Evolutionary conservation across 805 yeast species (phyloP), one percentile per base, ranked within the genome.

Genomic region (Candida nitratophila): DNA sequence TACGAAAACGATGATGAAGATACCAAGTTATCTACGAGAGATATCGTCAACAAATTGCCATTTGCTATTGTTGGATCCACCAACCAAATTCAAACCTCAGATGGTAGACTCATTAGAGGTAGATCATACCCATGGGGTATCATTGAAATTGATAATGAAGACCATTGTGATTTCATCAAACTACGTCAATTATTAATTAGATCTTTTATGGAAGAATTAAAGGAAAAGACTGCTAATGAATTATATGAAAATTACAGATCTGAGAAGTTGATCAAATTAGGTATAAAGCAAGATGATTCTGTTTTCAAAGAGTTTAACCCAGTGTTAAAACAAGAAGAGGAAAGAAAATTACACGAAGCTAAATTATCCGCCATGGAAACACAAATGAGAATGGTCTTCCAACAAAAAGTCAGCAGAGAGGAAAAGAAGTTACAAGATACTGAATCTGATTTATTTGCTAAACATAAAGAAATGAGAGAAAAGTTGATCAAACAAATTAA

Each of bases 291-390:
- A 69, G 98, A 93, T 69, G 79, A 83, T 64, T 59, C 83, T 30
- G 98, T 91, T n/a, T 93, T 93, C 72, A 81, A 83, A 63, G 97
- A 88, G 63, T 88, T 89, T 60, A 96, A 91, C 65, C 99, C 99
- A 27, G 79, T 83, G 43, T 74, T 84, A 53, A 87, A 86, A 69
- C 95, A 88, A 66, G 95, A 85, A 65, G 98, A 93, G 68, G 98
- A 93, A 68, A 83, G 86, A 58, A 82, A 84, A 31, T 74, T 87
- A 60, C 98, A 93, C 63, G 96, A 88, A 69, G 95, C 95, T 49
- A 89, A 91, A 62, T 74, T 93, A 56, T 84, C 90, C 46, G 88
- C 87, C 71, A 79, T 93, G 83, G 98, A 93, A 70, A 78, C 88
- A 35, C 98, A 93, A 68, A 89, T 93, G 97, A 90, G 91, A 70